Evolutionary conservation across 345 rosid species (phyloP).

Genomic region (Alliaria petiolata): DNA sequence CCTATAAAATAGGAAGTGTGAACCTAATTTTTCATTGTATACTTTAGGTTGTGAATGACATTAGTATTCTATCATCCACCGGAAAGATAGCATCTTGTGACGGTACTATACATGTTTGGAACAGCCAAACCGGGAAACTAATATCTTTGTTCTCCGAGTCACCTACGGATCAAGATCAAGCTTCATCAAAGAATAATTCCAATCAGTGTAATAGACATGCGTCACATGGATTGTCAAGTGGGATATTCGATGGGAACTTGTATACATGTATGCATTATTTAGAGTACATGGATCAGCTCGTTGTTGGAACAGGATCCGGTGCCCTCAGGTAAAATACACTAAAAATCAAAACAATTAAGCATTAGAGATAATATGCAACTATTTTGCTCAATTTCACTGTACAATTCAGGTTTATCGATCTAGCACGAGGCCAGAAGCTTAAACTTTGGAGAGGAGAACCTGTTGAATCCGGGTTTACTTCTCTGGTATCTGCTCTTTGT

Average conservation of each 20-base stretch:
- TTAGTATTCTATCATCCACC: constrained; percentile 59
- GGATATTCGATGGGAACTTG: constrained; percentile 74
- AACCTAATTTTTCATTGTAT: constrained; percentile 32
- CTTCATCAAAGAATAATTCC: constrained; percentile 40
- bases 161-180: constrained; percentile 49
- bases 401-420: constrained; percentile 60
- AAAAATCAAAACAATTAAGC: background rate
- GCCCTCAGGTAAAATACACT: constrained; percentile 58
- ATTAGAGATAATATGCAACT: background rate
- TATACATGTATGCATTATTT: constrained; percentile 84
- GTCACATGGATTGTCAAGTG: constrained; percentile 62
- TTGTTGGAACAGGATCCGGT: constrained; percentile 88
- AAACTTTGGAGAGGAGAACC: constrained; percentile 80
- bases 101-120: constrained; percentile 94
- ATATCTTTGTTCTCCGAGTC: constrained; percentile 69
- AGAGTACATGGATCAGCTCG: constrained; percentile 57
- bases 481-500: constrained; percentile 81
- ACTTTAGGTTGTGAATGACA: constrained; percentile 82
- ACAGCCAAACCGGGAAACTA: constrained; percentile 73
- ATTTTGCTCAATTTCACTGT: background rate
- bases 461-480: constrained; percentile 62
- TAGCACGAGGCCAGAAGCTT: constrained; percentile 70
- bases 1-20: background rate
- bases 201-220: constrained; percentile 52
- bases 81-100: constrained; percentile 95